A percentile compares a stretch with the other conserved stretches of the same genome.
These are phyloP conservation scores for Jasminum sambac DNA, from an alignment of 257 asterid species.

Conservation along the genomic window DNA sequence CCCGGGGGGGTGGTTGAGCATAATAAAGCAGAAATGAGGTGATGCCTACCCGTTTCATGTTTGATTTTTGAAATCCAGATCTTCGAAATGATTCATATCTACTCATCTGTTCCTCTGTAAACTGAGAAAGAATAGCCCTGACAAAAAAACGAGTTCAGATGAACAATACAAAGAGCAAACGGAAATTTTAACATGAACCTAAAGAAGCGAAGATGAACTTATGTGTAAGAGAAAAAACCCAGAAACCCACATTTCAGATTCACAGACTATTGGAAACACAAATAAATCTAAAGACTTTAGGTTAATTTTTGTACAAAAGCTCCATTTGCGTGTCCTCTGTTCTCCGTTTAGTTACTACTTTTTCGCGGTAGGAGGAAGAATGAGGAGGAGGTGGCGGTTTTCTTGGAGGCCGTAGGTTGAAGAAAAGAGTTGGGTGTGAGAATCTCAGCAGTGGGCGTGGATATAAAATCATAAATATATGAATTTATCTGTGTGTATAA, in stretches of 20 bases:
- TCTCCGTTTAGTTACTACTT: background rate
- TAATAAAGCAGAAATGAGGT: conserved; percentile 10
- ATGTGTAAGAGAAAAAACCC: background rate
- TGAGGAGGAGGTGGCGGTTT: too few species aligned
- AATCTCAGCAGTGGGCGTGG: too few species aligned
- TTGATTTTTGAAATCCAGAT: conserved; percentile 85
- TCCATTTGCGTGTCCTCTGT: background rate
- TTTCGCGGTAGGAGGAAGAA: too few species aligned
- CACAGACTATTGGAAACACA: background rate
- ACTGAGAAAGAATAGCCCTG: conserved; percentile 76
- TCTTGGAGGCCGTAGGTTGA: too few species aligned
- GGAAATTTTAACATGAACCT: background rate
- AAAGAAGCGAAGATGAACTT: background rate
- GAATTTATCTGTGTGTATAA: too few species aligned
- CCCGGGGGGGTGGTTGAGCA: conserved; percentile 8
- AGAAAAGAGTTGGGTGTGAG: too few species aligned
- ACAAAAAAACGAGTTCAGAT: conserved; percentile 23
- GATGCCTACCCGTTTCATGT: conserved; percentile 74
- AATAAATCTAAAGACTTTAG: background rate
- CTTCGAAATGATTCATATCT: conserved; percentile 88
- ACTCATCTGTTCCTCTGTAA: conserved; percentile 85
- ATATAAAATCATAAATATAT: too few species aligned
- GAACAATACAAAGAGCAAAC: conserved; percentile 9
- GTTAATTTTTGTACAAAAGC: background rate
- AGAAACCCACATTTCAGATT: background rate